Base-by-base conservation (phyloP, 805 yeast species). In the Komagataella pastoris region DNA sequence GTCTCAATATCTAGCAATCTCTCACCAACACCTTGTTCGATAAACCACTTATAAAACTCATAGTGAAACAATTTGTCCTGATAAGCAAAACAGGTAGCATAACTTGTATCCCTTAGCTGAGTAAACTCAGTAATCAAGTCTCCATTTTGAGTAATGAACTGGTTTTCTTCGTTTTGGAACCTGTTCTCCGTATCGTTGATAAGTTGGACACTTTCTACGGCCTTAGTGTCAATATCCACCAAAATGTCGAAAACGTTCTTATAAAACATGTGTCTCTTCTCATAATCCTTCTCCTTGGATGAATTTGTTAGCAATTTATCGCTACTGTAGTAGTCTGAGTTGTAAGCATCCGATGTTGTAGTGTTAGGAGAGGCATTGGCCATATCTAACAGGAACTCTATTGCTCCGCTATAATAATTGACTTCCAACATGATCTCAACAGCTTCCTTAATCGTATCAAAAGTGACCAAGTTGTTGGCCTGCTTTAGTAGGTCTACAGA, bases 31-130 rank as follows among this genome's bases (percentile, higher is more conserved):
- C 88, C 90, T 60, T 86, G 87, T 47, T 74, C 68, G 40, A 88
- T 83, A 58, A 88, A 82, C 97, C 98, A 93, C 63, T 88, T 91
- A 65, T 93, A 93, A 56, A 93, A 77, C 56, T 87, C 86, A 66
- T 83, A 88, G 57, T 93, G 99, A 75, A 93, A 93, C n/a, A 81
- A 65, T 60, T 83, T 86, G 62, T 93, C 98, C 47, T 77, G 73
- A 51, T 83, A 82, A 17, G 77, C 76, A 59, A 89, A 80, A 52
- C 93, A 87, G 17, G 83, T 74, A 7, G 77, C 75, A 63, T 90
- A 90, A 36, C 93, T 79, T 46, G 79, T 73, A 58, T 86, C 87
- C 57, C 95, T 76, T 23, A 84, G 65, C 54, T 78, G 79, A 17
- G 76, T 69, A 56, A 76, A 74, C 51, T 79, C 82, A 45, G 75